phyloP scores from a whole-genome alignment of 2,329 filamentous ascomycete species.

The Aspergillus novoparasiticus region DNA sequence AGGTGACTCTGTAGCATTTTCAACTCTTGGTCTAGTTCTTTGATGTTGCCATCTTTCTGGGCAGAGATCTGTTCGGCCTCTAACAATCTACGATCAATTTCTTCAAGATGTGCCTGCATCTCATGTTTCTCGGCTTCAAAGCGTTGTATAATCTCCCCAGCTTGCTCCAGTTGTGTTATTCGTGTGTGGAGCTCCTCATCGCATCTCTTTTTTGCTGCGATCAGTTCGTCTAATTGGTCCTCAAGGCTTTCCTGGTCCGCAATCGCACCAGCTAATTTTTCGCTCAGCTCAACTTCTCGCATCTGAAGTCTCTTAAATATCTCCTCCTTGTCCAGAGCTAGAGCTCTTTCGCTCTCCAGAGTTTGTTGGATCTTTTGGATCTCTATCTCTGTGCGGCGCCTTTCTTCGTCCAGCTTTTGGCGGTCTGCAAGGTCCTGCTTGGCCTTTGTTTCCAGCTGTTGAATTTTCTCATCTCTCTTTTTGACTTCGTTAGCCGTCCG shows the following conservation, averaged over 20 bases:
- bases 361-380: conserved; percentile 90
- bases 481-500: conserved; percentile 92
- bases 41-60: conserved; percentile 74
- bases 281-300: conserved; percentile 87
- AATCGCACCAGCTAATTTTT: conserved; percentile 88
- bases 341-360: conserved; percentile 90
- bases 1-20: conserved; percentile 91
- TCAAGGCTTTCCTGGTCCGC: conserved; percentile 94
- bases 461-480: conserved; percentile 91
- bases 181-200: conserved; percentile 82
- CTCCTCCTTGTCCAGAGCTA: conserved; percentile 96
- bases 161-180: conserved; percentile 84
- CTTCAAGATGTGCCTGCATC: conserved; percentile 66
- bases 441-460: conserved; percentile 82
- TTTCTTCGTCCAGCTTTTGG: conserved; percentile 84
- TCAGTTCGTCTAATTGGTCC: conserved; percentile 85
- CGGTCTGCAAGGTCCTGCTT: conserved; percentile 72
- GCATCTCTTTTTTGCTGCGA: conserved; percentile 84
- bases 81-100: conserved; percentile 70
- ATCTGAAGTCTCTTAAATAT: conserved; percentile 96
- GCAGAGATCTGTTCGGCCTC: conserved; percentile 71
- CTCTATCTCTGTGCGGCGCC: conserved; percentile 81
- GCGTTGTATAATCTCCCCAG: conserved; percentile 79
- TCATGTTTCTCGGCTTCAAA: conserved; percentile 85
- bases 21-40: conserved; percentile 77